Base-by-base conservation (phyloP, 805 yeast species). In the Candida tibetensis region DNA sequence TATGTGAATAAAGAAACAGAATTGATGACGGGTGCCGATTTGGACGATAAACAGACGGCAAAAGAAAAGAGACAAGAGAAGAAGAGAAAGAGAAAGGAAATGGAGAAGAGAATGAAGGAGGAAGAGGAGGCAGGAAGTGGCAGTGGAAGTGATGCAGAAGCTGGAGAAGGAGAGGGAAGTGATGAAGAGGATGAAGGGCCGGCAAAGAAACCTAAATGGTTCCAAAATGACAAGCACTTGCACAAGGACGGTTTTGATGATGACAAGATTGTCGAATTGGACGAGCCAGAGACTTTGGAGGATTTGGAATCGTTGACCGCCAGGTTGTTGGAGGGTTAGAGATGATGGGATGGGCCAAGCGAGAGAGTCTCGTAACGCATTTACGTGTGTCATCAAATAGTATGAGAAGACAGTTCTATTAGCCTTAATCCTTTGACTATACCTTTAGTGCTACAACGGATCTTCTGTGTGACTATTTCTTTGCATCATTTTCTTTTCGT, bases 241-340 rank as follows among this genome's bases (percentile, higher is more conserved):
- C 51, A 49, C 8, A 53, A 48, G 25, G 25, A 21, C 9, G 10
- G 10, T 7, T 7, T 7, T 7, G 50, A 57, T 15, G 60, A 56
- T 29, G 57, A 57, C 7, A 52, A 58, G 7, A 65, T 84, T 32
- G 67, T 85, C 43, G 96, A 90, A 64, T 71, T 86, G 32, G 95
- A 86, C 50, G 86, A 81, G 52, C 97, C 97, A 12, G 85, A 87
- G 53, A 85, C 95, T 13, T 70, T 93, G 58, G 96, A 88, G 60
- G 99, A 93, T 56, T 74, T 93, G 62, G 99, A 93, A 70, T 89
- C 95, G 34, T 76, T 87, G 66, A 82, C 95, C 2, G 74, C 71
- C 31, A 66, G 67, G 48, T 70, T 77, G 54, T 57, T 75, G 27
- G 25, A 21, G 25, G 25, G 26, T 27, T 30, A n/a, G n/a, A n/a